Evolutionary conservation across 78 protist species (phyloP), one percentile per base, ranked within the genome.

Genomic region (Cavenderia fasciculata): DNA sequence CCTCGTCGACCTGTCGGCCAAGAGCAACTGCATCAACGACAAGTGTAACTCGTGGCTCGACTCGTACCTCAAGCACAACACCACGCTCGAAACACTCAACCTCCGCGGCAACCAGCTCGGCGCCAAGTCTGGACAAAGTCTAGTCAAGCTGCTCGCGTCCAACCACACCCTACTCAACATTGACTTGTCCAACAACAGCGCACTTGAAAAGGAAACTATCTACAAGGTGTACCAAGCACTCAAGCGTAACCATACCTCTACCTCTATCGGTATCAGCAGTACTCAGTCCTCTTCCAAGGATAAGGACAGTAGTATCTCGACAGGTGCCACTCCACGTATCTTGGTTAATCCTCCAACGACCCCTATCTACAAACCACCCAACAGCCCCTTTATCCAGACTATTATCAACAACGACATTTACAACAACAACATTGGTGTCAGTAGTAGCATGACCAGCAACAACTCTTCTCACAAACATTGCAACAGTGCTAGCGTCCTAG

Each of bases 161-260:
- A 82, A 82, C 43, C 78, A 65, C 16, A 52, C 49, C 2, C 43
- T 82, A 4, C 52, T 74, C 4, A 46, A 29, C 11, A 54, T 82
- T 14, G 90, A 82, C 56, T 21, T 82, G 14, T 82, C 90, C 25
- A 76, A 82, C 23, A 82, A 82, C 25, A n/a, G n/a, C n/a, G 43
- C 44, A 29, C 49, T 82, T 4, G 61, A 43, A 11, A 82, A 82
- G 38, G 77, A 66, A 0, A 21, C 56, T 0, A n/a, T 27, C 2
- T 61, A 68, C 38, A 52, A 68, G 47, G 56, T 82, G 27, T 31
- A 56, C 12, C 61, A 68, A 31, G 25, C 56, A 5, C 49, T 52
- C 21, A 65, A 68, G 51, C 65, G 44, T 44, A 63, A 71, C 36
- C 59, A 71, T 19, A 34, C 23, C 19, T 29, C 25, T 2, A 71